Evolutionary conservation across 1,284 basidiomycete species (phyloP), one percentile per base, ranked within the genome.

Genomic region (Cutaneotrichosporon sp.): DNA sequence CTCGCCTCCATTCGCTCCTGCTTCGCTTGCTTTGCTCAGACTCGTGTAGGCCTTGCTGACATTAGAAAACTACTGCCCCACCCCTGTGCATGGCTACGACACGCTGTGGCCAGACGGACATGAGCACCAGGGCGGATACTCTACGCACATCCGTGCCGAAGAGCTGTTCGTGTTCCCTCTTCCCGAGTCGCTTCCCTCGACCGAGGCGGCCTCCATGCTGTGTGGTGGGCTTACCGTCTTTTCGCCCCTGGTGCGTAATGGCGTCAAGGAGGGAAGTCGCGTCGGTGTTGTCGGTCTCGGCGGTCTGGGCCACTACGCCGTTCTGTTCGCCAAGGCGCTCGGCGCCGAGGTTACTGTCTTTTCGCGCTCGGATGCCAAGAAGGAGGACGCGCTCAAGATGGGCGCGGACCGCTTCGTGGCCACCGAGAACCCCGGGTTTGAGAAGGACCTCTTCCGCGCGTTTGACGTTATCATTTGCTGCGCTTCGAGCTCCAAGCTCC

Each of bases 131-230:
- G 73, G 73, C 49, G 86, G 86, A 8, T 87, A 85, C 74, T 79
- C 82, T 4, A 83, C 82, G 33, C 80, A 79, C 58, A 81, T 85
- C 58, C 81, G 84, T 45, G 83, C 81, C 0, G 80, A 85, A 61
- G 78, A 85, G 63, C 80, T 78, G 56, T 87, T 84, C 65, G 84
- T 85, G 40, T 86, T 87, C 74, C 79, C 80, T 14, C 81, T 88
- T 48, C 85, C 86, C 0, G 80, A 85, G 4, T 77, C 64, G 10
- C 70, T 87, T 51, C 71, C 78, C 36, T 78, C 80, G 3, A 79
- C 80, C 52, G 71, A 82, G 55, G 83, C 79, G 3, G 77, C 77
- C 10, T 77, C 77, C 20, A 74, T 75, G 70, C 68, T 84, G 30
- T 86, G 84, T 64, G 84, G 78, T 4, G 85, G 85, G 46, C 69